Percentiles rank a stretch among this genome's conserved stretches.
Conservation (phyloP, 176 grass and related monocot genomes). For the Rhynchospora breviuscula region DNA sequence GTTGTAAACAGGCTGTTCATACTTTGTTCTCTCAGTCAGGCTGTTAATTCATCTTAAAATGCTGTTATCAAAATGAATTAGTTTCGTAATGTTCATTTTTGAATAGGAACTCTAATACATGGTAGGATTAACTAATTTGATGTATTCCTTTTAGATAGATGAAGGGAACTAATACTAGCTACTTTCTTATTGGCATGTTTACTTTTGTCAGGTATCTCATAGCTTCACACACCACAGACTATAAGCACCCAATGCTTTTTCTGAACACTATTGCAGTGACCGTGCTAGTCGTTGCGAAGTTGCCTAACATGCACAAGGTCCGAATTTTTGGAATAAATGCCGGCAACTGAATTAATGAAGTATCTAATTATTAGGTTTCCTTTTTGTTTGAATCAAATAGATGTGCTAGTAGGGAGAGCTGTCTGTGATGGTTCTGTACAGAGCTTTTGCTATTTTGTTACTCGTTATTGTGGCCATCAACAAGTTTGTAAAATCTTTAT, state of each 20-base stretch:
- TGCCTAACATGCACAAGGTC: constrained; percentile 83
- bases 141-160: not conserved
- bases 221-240: constrained; percentile 67
- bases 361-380: constrained; percentile 12
- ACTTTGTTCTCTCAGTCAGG: not conserved
- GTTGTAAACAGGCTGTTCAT: not conserved
- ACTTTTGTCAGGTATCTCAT: constrained; percentile 54
- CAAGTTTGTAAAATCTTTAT: constrained; percentile 20
- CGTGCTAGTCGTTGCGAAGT: constrained; percentile 60
- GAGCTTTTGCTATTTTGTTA: constrained; percentile 19
- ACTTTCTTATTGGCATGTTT: not conserved
- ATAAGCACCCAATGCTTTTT: constrained; percentile 78
- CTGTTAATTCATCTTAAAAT: too few species aligned
- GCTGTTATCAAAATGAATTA: too few species aligned
- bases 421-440: constrained; percentile 24
- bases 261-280: constrained; percentile 51
- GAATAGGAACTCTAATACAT: too few species aligned
- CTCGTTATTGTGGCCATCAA: not conserved
- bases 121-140: not conserved
- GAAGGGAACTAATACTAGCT: not conserved
- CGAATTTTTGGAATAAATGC: constrained; percentile 87
- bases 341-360: constrained; percentile 40
- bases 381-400: constrained; percentile 11
- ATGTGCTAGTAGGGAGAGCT: constrained; percentile 3
- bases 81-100: too few species aligned